Evolutionary conservation across 441 rosid genomes (phyloP).

Genomic region (Heliophila coronopifolia): DNA sequence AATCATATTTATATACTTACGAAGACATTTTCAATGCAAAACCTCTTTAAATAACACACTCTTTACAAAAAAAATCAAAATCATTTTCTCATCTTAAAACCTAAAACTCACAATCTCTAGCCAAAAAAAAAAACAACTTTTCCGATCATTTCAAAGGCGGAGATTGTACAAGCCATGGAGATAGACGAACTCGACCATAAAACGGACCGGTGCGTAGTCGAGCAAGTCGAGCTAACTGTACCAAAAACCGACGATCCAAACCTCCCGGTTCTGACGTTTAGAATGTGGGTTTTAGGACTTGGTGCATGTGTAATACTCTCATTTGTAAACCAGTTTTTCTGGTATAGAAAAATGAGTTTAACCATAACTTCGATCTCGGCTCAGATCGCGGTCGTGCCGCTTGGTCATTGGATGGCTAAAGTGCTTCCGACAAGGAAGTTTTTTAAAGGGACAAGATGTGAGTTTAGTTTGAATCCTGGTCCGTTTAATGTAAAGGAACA

Average conservation of each 20-base stretch:
- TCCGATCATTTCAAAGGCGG: too few relatives aligned
- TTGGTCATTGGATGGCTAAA: constrained; percentile 64
- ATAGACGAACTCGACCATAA: too few relatives aligned
- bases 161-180: too few relatives aligned
- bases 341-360: constrained; percentile 69
- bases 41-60: too few relatives aligned
- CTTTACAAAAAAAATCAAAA: too few relatives aligned
- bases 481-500: constrained; percentile 77
- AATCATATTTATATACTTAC: too few relatives aligned
- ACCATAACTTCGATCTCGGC: constrained; percentile 51
- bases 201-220: constrained; percentile 47
- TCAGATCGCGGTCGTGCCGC: constrained; percentile 69
- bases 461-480: constrained; percentile 63
- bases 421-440: constrained; percentile 36
- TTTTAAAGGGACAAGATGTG: constrained; percentile 34
- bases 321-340: constrained; percentile 78
- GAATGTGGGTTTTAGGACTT: constrained; percentile 78
- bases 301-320: constrained; percentile 52
- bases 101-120: too few relatives aligned
- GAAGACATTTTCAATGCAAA: too few relatives aligned
- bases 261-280: constrained; percentile 55
- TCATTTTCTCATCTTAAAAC: too few relatives aligned
- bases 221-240: constrained; percentile 69
- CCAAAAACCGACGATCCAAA: constrained; percentile 64
- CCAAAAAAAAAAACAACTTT: too few relatives aligned